A percentile compares a stretch with the other conserved stretches of the same genome.
These are phyloP conservation scores for Magnaporthales sp. DNA, from an alignment of 2,329 filamentous ascomycete species.

Conservation along the genomic window DNA sequence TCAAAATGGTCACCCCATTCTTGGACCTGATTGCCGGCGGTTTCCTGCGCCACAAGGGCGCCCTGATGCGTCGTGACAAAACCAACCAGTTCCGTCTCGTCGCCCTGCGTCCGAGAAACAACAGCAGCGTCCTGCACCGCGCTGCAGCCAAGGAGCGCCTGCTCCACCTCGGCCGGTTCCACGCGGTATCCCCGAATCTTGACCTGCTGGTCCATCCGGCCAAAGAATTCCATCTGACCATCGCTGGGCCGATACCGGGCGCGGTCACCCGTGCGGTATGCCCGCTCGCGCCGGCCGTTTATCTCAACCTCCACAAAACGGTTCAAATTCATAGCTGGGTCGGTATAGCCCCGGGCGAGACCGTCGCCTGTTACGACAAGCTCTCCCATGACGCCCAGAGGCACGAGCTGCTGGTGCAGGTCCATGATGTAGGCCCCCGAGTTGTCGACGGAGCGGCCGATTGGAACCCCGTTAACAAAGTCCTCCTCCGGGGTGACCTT, in stretches of 20 bases:
- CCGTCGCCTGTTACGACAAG: constrained; percentile 30
- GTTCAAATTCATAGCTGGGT: constrained; percentile 2
- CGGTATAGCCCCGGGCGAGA: constrained; percentile 29
- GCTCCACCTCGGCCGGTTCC: constrained; percentile 10
- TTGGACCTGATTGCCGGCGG: too few species aligned
- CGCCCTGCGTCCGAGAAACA: background rate
- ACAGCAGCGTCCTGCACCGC: background rate
- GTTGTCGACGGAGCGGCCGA: background rate
- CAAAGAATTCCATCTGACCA: constrained; percentile 10
- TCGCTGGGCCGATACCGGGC: constrained; percentile 2
- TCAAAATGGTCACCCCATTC: too few species aligned
- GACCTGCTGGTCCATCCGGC: constrained; percentile 10
- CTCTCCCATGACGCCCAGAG: constrained; percentile 28
- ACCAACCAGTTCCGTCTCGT: background rate
- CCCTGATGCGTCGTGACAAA: too few species aligned
- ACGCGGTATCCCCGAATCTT: constrained; percentile 12
- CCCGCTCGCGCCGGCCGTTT: background rate
- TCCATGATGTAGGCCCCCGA: constrained; percentile 30
- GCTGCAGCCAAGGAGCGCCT: too few species aligned
- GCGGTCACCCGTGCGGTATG: constrained; percentile 9
- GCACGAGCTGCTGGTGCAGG: constrained; percentile 16
- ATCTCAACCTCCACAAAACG: background rate
- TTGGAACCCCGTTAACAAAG: background rate
- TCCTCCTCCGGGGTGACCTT: background rate
- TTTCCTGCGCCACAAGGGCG: too few species aligned